Base-by-base conservation (phyloP, 805 yeast genomes). In the Monosporozyma servazzii region DNA sequence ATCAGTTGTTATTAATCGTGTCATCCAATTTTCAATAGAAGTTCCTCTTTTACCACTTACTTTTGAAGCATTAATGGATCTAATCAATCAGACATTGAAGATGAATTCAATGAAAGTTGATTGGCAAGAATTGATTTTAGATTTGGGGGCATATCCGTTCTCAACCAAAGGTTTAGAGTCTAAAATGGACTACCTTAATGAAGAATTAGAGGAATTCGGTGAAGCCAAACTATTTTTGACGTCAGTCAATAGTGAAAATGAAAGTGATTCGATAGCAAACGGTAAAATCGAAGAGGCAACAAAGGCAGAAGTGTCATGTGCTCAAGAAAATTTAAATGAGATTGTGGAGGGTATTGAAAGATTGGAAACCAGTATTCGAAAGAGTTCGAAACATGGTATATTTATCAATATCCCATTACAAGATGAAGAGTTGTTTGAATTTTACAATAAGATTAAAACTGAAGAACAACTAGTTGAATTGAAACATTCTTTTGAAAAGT, bases 361-460 rank as follows among this genome's bases (percentile, higher is more conserved):
- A 39, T 23, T 40, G 18, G 21, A 29, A 17, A 17, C 13, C 10
- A 11, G 25, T 30, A 27, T 27, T 29, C 20, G 30, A 23, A 40
- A 18, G 25, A n/a, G 13, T 29, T 29, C 3, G 23, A 23, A 18
- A 23, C 13, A 20, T 7, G 48, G 23, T 41, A 8, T 56, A 13
- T 36, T 55, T n/a, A 54, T 60, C 13, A 59, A 61, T 46, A 55
- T 64, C 20, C 57, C 62, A 1, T 55, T 55, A 20, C 45, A 51
- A 6, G 49, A 59, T 39, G 47, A 56, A 29, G 58, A 54, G 5
- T 41, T 63, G 9, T 60, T 59, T 48, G 59, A 62, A 4, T 60
- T 61, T 53, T 65, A 56, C 46, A 47, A 60, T 13, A 55, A 59
- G 4, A 48, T 62, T n/a, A 56, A 56, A 15, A 40, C 51, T 2